Evolutionary conservation across 2,329 filamentous ascomycete species (phyloP), one percentile per base, ranked within the genome.

Genomic region (Byssochlamys sp.): DNA sequence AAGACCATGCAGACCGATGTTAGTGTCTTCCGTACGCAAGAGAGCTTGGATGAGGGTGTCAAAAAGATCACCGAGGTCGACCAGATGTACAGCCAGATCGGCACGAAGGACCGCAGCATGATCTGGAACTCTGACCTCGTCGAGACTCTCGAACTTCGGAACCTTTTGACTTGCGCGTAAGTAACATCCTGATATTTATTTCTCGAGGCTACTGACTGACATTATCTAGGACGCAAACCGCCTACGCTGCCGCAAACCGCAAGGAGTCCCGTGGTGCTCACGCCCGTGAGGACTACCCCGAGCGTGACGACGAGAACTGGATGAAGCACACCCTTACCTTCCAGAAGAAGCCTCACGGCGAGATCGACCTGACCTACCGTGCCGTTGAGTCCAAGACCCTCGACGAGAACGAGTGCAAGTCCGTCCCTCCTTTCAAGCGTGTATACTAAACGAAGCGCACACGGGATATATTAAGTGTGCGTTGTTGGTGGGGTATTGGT

Each of bases 41-140:
- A 95, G 77, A 90, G 86, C 65, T 84, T 97, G 74, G 90, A 96
- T 66, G 89, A 96, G 77, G 92, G 92, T 84, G 91, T 96, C 61
- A 80, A 81, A 76, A 91, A 86, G 81, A 94, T 97, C 75, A 85
- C 78, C 63, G 85, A 90, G 66, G 90, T 97, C 66, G 92, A 97
- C 74, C 76, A 83, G 67, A 82, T 80, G 69, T 97, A 88, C 78
- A 77, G 81, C 67, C 81, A 96, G 71, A 87, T 97, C 66, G 90
- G 90, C 70, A 96, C 90, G 79, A 95, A 96, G 84, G 92, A 97
- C 77, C 89, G 94, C 76, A 95, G 90, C 83, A 96, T 97, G 92
- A 97, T 97, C 81, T 97, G 92, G 92, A 97, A 97, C 85, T 91
- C 89, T 26, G 92, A 97, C 71, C 84, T 97, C 45, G 90, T 96